phyloP scores from a whole-genome alignment of 768 basidiomycete genomes.

The Panus rudis region DNA sequence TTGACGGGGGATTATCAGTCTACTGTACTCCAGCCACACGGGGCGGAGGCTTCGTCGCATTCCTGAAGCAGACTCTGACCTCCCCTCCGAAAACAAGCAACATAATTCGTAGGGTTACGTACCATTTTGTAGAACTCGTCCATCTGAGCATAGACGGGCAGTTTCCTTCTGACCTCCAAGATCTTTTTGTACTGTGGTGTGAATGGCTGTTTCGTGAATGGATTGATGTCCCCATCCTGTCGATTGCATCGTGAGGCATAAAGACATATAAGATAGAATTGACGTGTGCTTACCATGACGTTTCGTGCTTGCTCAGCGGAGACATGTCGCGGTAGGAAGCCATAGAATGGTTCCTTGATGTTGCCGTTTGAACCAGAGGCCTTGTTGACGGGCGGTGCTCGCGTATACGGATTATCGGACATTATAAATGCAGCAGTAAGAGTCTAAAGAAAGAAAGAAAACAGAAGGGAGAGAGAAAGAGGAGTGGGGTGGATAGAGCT shows the following conservation, averaged over 20 bases:
- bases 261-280: no score
- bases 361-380: no score
- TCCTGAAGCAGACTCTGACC: slow-evolving; percentile 25
- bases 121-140: slow-evolving; percentile 86
- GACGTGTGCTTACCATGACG: slow-evolving; percentile 20
- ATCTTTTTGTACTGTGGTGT: slow-evolving; percentile 82
- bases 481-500: no score
- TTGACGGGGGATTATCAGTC: slow-evolving; percentile 29
- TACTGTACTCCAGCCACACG: slow-evolving; percentile 11
- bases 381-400: no score
- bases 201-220: slow-evolving; percentile 80
- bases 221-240: slow-evolving; percentile 76
- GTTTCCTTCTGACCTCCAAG: slow-evolving; percentile 72
- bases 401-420: no score
- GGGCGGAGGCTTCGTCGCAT: slow-evolving; percentile 15
- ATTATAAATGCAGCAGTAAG: no score
- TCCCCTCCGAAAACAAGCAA: slow-evolving; percentile 15
- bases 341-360: slow-evolving; percentile 19
- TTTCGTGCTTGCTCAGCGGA: slow-evolving; percentile 14
- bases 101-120: slow-evolving; percentile 27
- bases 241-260: background rate
- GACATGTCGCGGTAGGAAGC: slow-evolving; percentile 21
- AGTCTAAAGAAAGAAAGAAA: no score
- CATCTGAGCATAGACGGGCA: slow-evolving; percentile 93
- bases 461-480: no score